A percentile compares a stretch with the other conserved stretches of the same genome.
Evolutionary conservation across 2,329 filamentous ascomycete genomes (phyloP).

Genomic region (Diaporthe velutina): DNA sequence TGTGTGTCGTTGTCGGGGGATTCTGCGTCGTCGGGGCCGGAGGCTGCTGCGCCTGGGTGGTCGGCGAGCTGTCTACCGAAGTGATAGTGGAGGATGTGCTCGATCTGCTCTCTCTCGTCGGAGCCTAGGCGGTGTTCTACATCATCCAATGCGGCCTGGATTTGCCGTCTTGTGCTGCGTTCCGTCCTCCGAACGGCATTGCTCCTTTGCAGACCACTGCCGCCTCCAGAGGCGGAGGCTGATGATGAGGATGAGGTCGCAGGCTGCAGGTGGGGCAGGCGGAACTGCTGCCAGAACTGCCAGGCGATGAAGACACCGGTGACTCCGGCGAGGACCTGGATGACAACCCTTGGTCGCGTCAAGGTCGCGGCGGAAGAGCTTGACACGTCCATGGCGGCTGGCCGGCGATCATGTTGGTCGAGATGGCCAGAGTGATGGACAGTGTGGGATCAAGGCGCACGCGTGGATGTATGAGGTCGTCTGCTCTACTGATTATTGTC

Average conservation of each 20-base stretch:
- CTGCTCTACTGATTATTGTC: constrained; percentile 16
- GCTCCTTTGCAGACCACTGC: constrained; percentile 69
- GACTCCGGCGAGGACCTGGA: constrained; percentile 68
- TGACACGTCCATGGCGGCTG: constrained; percentile 44
- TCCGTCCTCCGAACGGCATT: constrained; percentile 69
- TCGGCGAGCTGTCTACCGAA: constrained; percentile 40
- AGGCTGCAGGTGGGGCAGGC: constrained; percentile 44
- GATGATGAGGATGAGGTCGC: constrained; percentile 41
- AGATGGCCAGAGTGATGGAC: constrained; percentile 1
- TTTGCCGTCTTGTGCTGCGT: constrained; percentile 35
- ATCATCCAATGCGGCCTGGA: constrained; percentile 50
- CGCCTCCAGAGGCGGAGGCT: constrained; percentile 41
- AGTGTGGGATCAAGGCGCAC: neutral
- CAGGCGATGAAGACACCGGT: constrained; percentile 71
- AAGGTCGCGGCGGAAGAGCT: constrained; percentile 64
- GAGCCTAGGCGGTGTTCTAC: constrained; percentile 39
- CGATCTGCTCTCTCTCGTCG: constrained; percentile 36
- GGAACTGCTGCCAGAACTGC: constrained; percentile 63
- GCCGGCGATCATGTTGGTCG: constrained; percentile 37
- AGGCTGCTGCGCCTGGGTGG: constrained; percentile 31
- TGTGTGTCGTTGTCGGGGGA: constrained; percentile 54
- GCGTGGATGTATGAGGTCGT: neutral
- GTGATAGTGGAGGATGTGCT: constrained; percentile 35
- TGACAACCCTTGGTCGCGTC: constrained; percentile 66
- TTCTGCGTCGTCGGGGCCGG: constrained; percentile 55